A percentile compares a stretch with the other conserved stretches of the same genome.
Conservation (phyloP, 306 rosid species). For the Glycine latifolia region DNA sequence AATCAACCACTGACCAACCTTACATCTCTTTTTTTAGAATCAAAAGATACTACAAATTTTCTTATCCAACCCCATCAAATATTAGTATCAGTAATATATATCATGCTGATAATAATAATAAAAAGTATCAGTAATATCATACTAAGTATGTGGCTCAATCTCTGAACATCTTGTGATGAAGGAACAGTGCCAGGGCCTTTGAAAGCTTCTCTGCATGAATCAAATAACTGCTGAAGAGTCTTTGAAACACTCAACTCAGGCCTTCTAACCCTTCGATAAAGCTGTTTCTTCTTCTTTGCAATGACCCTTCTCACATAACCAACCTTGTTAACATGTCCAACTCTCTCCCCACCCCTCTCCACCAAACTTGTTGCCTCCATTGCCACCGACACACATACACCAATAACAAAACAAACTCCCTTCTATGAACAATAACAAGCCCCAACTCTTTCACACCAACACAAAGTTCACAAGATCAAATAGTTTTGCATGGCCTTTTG, state of each 20-base stretch:
- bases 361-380: conserved; percentile 48
- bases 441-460: not conserved
- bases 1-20: no score
- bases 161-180: conserved; percentile 61
- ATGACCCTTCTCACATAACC: conserved; percentile 55
- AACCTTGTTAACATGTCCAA: conserved; percentile 52
- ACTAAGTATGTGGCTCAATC: conserved; percentile 68
- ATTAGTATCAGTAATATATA: no score
- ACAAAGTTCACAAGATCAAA: not conserved
- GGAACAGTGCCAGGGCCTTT: conserved; percentile 70
- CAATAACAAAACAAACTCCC: not conserved
- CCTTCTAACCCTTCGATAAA: conserved; percentile 45
- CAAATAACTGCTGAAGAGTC: conserved; percentile 64
- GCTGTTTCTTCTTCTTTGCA: conserved; percentile 50
- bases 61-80: no score
- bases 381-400: not conserved
- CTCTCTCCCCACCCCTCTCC: conserved; percentile 43
- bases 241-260: conserved; percentile 42
- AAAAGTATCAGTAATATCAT: not conserved
- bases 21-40: no score
- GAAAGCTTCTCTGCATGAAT: conserved; percentile 66
- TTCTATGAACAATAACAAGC: not conserved
- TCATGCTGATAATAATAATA: no score
- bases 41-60: no score
- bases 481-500: conserved; percentile 6